A percentile compares a stretch with the other conserved stretches of the same genome.
Conservation (phyloP, 345 rosid genomes). For the Rhizophora apiculata region DNA sequence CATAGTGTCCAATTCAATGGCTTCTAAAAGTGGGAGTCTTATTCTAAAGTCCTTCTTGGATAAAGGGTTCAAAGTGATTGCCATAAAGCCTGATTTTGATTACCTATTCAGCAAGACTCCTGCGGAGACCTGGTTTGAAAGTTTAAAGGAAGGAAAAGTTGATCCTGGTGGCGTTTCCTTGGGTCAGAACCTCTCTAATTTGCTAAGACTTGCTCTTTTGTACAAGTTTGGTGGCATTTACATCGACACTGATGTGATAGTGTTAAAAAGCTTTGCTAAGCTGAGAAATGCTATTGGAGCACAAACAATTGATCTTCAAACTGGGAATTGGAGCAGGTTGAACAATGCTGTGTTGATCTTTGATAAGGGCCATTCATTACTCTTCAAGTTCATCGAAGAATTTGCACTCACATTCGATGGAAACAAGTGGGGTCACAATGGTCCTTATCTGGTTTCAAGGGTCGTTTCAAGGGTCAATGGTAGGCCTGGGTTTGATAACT, state of each 20-base stretch:
- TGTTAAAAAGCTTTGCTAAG: constrained; percentile 43
- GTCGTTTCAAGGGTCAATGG: constrained; percentile 51
- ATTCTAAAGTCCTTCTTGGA: constrained; percentile 50
- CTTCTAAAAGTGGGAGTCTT: constrained; percentile 44
- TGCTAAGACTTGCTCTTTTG: constrained; percentile 65
- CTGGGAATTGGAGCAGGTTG: constrained; percentile 76
- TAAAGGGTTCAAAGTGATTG: constrained; percentile 44
- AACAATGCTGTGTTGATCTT: constrained; percentile 83
- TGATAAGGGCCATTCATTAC: constrained; percentile 72
- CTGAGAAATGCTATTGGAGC: constrained; percentile 76
- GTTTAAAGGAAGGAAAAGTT: constrained; percentile 47
- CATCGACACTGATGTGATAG: constrained; percentile 71
- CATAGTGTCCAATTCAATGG: constrained; percentile 70
- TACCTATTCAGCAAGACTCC: constrained; percentile 54
- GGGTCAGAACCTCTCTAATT: constrained; percentile 87
- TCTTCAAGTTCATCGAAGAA: constrained; percentile 71
- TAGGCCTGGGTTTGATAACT: constrained; percentile 36
- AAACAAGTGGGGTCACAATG: constrained; percentile 96
- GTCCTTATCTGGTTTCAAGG: constrained; percentile 85
- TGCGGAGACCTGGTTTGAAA: constrained; percentile 65
- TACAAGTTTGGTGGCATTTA: constrained; percentile 84
- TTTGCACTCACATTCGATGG: constrained; percentile 81
- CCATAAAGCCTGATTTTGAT: constrained; percentile 61
- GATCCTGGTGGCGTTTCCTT: constrained; percentile 76
- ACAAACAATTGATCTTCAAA: constrained; percentile 51